These are phyloP conservation scores for sorghum (Sorghum bicolor) DNA, from an alignment of 176 grass and related monocot species.

Conservation along the genomic window DNA sequence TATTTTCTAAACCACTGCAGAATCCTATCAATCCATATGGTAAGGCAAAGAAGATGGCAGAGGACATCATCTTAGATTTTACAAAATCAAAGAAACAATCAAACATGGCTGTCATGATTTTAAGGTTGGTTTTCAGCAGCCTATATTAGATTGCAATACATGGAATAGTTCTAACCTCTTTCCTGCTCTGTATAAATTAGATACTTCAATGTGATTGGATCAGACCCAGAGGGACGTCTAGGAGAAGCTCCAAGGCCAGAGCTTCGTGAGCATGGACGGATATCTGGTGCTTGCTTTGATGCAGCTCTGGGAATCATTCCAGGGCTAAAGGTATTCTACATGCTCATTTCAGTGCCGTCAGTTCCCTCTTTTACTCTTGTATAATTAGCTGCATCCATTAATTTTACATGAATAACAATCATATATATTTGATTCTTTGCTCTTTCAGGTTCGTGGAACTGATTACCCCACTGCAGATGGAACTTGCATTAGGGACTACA, in stretches of 20 bases:
- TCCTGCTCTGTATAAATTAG: conserved; percentile 31
- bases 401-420: conserved; percentile 1
- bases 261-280: conserved; percentile 46
- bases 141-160: neutral
- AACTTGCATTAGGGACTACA: conserved; percentile 92
- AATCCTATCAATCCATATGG: conserved; percentile 94
- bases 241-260: conserved; percentile 96
- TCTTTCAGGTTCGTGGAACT: conserved; percentile 61
- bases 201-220: conserved; percentile 98
- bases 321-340: conserved; percentile 64
- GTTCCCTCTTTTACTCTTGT: neutral
- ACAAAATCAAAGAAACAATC: conserved; percentile 73
- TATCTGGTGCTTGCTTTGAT: conserved; percentile 91
- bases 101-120: conserved; percentile 95
- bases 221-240: conserved; percentile 77
- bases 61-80: conserved; percentile 98
- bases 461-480: conserved; percentile 81
- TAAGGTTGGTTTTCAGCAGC: conserved; percentile 53
- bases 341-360: neutral
- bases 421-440: neutral
- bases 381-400: neutral
- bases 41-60: conserved; percentile 98
- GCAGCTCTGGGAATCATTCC: conserved; percentile 70
- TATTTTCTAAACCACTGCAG: conserved; percentile 38
- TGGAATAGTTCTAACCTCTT: neutral